These are phyloP conservation scores for Yarrowia sp. DNA, from an alignment of 805 yeast genomes.

Conservation along the genomic window DNA sequence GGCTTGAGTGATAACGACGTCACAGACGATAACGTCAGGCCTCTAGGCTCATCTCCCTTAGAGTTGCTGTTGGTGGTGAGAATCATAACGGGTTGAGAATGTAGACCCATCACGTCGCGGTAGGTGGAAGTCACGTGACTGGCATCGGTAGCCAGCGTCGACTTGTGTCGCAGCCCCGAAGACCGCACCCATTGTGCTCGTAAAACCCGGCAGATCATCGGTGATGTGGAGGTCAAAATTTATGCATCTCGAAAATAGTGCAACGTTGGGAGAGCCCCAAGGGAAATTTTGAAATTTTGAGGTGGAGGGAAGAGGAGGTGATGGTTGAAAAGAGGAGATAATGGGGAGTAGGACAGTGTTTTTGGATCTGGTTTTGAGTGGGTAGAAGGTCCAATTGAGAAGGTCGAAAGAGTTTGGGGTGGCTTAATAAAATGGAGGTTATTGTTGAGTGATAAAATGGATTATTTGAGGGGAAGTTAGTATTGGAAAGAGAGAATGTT, in stretches of 20 bases:
- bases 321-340: too few species aligned
- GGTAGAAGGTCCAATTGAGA: too few species aligned
- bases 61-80: constrained; percentile 49
- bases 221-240: background rate
- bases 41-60: constrained; percentile 41
- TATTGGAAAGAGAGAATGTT: too few species aligned
- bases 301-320: too few species aligned
- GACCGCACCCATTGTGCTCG: background rate
- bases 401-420: too few species aligned
- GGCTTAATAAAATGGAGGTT: too few species aligned
- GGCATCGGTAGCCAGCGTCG: background rate
- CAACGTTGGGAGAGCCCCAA: too few species aligned
- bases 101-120: constrained; percentile 46
- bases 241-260: background rate
- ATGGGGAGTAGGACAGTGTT: too few species aligned
- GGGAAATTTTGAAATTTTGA: too few species aligned
- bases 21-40: constrained; percentile 84
- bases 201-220: background rate
- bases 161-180: background rate
- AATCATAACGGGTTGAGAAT: constrained; percentile 57
- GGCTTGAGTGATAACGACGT: constrained; percentile 79
- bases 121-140: constrained; percentile 30
- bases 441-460: too few species aligned
- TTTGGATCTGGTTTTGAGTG: too few species aligned
- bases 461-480: too few species aligned